Evolutionary conservation across 306 rosid species (phyloP), one percentile per base, ranked within the genome.

Genomic region (Vachellia collinsii): DNA sequence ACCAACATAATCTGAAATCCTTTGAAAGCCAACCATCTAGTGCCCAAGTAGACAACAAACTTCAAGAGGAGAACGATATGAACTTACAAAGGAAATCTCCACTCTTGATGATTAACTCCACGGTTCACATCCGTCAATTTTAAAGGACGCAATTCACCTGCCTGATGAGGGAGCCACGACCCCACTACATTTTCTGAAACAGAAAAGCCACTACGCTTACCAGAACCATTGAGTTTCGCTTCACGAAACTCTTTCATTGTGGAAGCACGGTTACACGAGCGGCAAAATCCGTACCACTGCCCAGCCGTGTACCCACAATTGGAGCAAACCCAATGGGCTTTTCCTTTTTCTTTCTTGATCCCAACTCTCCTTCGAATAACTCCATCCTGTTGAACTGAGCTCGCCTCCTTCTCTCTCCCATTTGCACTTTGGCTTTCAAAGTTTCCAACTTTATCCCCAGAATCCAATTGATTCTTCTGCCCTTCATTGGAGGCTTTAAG

Each of bases 71-170:
- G 59, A 53, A 68, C 29, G 75, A 46, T 22, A 54, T 1, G 6
- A 84, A 92, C 97, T 88, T 75, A 95, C 99, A 95, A 23, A 59
- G 93, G 89, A 84, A 95, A 87, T 76, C 99, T 82, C 96, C 93
- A 89, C 8, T 83, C 77, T 42, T 8, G 75, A 50, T 66, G 48
- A 75, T 79, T 67, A 68, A 91, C 59, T 34, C 97, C 96, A 10
- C 90, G 86, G 70, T 89, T 88, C 16, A 95, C 99, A 46, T 95
- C 97, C 4, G 73, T 76, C 88, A 95, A 85, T 72, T 89, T 88
- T 65, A 90, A 1, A 4, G 97, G 98, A 13, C 80, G 76, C 82
- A 71, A 59, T 39, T 91, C 87, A 65, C 41, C 80, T 7, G 80
- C 73, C 36, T 76, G 62, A 66, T 78, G 85, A 0, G 95, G 90